These are phyloP conservation scores for Phanerochaete sordida DNA, from an alignment of 768 basidiomycete genomes.

Conservation along the genomic window DNA sequence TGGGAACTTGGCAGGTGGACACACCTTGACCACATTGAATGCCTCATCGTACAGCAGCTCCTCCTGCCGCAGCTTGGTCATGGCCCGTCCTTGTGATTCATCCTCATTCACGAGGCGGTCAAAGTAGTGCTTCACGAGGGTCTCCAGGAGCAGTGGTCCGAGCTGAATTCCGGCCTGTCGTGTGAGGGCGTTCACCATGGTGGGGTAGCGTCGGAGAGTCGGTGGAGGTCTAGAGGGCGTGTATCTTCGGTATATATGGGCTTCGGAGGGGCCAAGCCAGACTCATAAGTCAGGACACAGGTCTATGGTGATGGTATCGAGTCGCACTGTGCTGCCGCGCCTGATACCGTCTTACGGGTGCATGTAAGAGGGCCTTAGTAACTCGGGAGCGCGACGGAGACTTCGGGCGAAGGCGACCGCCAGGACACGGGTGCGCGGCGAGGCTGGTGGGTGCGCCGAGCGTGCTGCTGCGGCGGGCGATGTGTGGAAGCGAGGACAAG, in stretches of 20 bases:
- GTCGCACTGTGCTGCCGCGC: too few species aligned
- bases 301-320: background rate
- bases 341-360: too few species aligned
- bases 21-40: constrained; percentile 72
- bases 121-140: constrained; percentile 84
- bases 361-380: background rate
- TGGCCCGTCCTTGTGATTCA: constrained; percentile 33
- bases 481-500: background rate
- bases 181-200: constrained; percentile 50
- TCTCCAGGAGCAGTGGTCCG: constrained; percentile 72
- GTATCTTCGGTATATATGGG: background rate
- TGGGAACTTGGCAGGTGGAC: constrained; percentile 12
- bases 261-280: background rate
- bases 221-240: background rate
- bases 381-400: too few species aligned
- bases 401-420: too few species aligned
- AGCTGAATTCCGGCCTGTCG: constrained; percentile 59
- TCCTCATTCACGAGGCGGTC: constrained; percentile 42
- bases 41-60: constrained; percentile 81
- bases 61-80: constrained; percentile 56
- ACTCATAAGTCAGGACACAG: background rate
- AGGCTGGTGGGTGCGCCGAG: background rate
- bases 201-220: background rate
- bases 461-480: background rate
- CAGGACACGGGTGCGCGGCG: too few species aligned